Conservation (phyloP, 495 filamentous ascomycete species). For the Penicillium paxilli region DNA sequence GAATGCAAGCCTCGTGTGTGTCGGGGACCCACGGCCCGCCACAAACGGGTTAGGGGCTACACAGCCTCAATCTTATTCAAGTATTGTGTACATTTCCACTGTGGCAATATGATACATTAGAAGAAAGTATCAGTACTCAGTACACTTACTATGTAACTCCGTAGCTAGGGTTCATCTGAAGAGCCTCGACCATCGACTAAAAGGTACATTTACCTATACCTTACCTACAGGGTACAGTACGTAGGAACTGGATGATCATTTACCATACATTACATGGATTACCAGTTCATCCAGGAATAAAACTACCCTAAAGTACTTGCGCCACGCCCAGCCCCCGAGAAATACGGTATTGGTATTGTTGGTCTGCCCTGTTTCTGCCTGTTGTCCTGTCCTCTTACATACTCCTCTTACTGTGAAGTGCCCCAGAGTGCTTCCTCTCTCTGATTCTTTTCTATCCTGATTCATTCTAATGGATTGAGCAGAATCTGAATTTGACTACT, state of each 20-base stretch:
- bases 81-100: conserved; percentile 10
- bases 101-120: background rate
- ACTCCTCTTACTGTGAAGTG: background rate
- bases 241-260: background rate
- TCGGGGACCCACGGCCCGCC: conserved; percentile 26
- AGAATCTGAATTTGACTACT: background rate
- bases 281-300: too few relatives aligned
- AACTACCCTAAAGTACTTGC: background rate
- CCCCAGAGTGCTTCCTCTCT: too few relatives aligned
- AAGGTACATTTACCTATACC: conserved; percentile 1
- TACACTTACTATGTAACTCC: too few relatives aligned
- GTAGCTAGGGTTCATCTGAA: conserved; percentile 16
- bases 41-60: conserved; percentile 30
- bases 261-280: background rate
- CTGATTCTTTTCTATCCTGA: background rate
- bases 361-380: conserved; percentile 13
- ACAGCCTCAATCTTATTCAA: conserved; percentile 34
- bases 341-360: background rate
- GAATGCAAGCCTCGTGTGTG: conserved; percentile 12
- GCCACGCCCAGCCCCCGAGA: background rate
- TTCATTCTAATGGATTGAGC: background rate
- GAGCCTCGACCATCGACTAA: conserved; percentile 28
- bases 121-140: conserved; percentile 12
- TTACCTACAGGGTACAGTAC: background rate
- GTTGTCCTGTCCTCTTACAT: background rate